Base-by-base conservation (phyloP, 352 stramenopile species). In the Globisporangium spinosum region DNA sequence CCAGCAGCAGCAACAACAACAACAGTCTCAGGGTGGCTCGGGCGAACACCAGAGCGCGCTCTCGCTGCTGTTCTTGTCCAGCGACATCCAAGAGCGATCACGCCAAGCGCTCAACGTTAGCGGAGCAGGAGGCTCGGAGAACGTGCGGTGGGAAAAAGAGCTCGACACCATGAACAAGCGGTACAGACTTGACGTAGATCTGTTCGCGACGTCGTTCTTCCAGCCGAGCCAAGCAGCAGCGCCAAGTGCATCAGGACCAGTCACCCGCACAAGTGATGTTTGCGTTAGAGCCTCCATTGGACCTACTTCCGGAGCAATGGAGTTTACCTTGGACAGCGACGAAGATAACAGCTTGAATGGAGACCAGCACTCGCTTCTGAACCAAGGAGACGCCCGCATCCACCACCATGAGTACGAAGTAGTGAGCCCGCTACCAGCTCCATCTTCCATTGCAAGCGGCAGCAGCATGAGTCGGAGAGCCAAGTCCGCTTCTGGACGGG, bases 91-190 rank as follows among this genome's bases (percentile, higher is more conserved):
- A 53, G 78, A 83, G 8, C 55, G 58, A 65, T n/a, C 34, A 54
- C 45, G 25, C 12, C 55, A 51, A 8, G 63, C 35, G 20, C 38
- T 62, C 23, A 45, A 51, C 17, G 9, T 38, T 15, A 38, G n/a
- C 5, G 25, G 53, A 22, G 12, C 57, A 49, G 35, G 25, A 7
- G n/a, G 20, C 53, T 47, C 5, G n/a, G 54, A 45, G 22, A 43
- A 65, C 9, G 35, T 64, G 13, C 56, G 58, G 2, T 89, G 80
- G 80, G 70, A 79, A 29, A 76, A 77, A 4, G 80, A 89, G 61
- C 65, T 89, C 15, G 83, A 89, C 17, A 60, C 63, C 62, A 86
- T 91, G 79, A 73, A 61, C n/a, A 80, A 77, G n/a, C 74, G 79
- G 6, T 90, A 88, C 53, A 77, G 79, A 32, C 32, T 45, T 34